phyloP scores from a whole-genome alignment of 1,139 yeast species.

The Arxiozyma heterogenica region DNA sequence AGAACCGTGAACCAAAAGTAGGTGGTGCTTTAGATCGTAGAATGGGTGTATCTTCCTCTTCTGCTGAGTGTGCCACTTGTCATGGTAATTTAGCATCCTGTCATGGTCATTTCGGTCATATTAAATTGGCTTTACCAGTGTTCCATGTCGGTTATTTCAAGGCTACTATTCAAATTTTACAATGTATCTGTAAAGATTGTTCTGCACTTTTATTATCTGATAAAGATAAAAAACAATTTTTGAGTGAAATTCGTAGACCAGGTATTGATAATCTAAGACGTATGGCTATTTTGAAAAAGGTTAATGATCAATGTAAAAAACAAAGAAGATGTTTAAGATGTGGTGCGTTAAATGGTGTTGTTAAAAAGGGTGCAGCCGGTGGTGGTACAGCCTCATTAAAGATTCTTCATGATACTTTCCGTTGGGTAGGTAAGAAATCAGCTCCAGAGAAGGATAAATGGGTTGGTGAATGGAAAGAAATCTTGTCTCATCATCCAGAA shows the following conservation, averaged over 20 bases:
- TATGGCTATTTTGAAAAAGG: slow-evolving; percentile 75
- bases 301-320: slow-evolving; percentile 88
- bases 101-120: slow-evolving; percentile 97
- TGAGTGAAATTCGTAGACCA: slow-evolving; percentile 74
- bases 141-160: slow-evolving; percentile 97
- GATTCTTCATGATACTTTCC: slow-evolving; percentile 88
- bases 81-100: slow-evolving; percentile 88
- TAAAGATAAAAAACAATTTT: slow-evolving; percentile 55
- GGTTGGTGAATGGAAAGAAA: slow-evolving; percentile 76
- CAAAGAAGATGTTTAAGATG: slow-evolving; percentile 86
- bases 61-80: slow-evolving; percentile 81
- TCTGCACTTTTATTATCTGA: slow-evolving; percentile 71
- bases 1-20: slow-evolving; percentile 70
- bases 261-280: slow-evolving; percentile 84
- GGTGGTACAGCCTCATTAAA: slow-evolving; percentile 89
- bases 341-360: slow-evolving; percentile 89
- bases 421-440: slow-evolving; percentile 89
- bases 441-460: slow-evolving; percentile 78
- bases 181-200: slow-evolving; percentile 87
- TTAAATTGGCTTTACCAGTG: slow-evolving; percentile 86
- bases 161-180: slow-evolving; percentile 79
- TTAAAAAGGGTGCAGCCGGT: slow-evolving; percentile 90
- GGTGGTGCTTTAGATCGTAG: slow-evolving; percentile 85
- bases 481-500: slow-evolving; percentile 70
- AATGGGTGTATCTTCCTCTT: slow-evolving; percentile 90